Evolutionary conservation across 169 alveolate genomes (phyloP).

Genomic region (Plasmodium adleri): DNA sequence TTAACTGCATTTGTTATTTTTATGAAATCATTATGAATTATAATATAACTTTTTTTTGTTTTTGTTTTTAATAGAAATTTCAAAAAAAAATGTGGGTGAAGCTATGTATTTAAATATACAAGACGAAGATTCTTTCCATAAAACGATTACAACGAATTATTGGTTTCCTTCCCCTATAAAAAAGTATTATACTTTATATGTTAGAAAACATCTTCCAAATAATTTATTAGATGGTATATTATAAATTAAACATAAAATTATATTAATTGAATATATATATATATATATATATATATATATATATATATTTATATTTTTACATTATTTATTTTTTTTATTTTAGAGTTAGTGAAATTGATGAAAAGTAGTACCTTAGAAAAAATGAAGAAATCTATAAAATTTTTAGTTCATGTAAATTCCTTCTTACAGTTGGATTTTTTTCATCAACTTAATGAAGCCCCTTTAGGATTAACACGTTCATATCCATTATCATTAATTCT

Average conservation of each 20-base stretch:
- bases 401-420: constrained; percentile 42
- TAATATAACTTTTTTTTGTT: background rate
- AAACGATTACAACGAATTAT: constrained; percentile 16
- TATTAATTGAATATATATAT: background rate
- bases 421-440: constrained; percentile 61
- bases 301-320: background rate
- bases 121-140: constrained; percentile 13
- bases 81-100: constrained; percentile 9
- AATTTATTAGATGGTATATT: constrained; percentile 35
- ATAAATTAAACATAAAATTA: background rate
- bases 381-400: constrained; percentile 20
- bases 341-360: constrained; percentile 38
- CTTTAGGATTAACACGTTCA: background rate
- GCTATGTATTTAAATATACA: constrained; percentile 48
- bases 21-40: too few species aligned
- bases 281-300: background rate
- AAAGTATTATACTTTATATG: constrained; percentile 34
- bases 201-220: background rate
- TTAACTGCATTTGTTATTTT: too few species aligned
- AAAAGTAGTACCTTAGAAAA: constrained; percentile 16
- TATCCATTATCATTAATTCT: constrained; percentile 17
- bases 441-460: constrained; percentile 30
- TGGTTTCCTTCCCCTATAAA: constrained; percentile 57
- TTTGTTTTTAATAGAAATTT: constrained; percentile 22
- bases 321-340: background rate